Conservation (phyloP, 306 rosid genomes). For the Ochetophila trinervis region DNA sequence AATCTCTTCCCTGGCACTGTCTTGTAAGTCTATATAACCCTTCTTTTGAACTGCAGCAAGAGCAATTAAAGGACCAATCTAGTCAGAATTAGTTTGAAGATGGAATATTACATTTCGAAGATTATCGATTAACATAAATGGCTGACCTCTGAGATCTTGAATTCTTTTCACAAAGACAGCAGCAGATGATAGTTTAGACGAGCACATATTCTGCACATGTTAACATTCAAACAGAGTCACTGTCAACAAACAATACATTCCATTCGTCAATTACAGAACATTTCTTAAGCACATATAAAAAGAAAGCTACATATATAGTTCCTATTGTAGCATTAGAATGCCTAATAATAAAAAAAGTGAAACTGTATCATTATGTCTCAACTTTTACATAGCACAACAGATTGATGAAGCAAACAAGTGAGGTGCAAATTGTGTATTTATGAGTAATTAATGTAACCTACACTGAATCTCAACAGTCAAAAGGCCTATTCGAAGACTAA, state of each 20-base stretch:
- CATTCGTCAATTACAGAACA: background rate
- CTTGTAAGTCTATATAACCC: conserved; percentile 64
- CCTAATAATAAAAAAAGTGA: too few species aligned
- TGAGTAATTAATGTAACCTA: too few species aligned
- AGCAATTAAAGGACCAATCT: conserved; percentile 16
- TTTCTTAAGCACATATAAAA: too few species aligned
- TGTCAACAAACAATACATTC: background rate
- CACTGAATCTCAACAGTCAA: background rate
- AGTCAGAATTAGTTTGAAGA: conserved; percentile 11
- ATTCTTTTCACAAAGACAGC: conserved; percentile 62
- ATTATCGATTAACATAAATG: conserved; percentile 9
- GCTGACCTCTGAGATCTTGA: conserved; percentile 72
- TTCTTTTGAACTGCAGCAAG: conserved; percentile 66
- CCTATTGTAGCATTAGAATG: too few species aligned
- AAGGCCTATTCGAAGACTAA: background rate
- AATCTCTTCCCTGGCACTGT: conserved; percentile 44
- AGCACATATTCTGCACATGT: conserved; percentile 40
- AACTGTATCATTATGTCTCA: too few species aligned
- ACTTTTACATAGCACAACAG: too few species aligned
- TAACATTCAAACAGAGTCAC: conserved; percentile 20
- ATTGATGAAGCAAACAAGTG: too few species aligned
- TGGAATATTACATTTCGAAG: background rate
- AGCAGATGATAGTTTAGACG: conserved; percentile 52
- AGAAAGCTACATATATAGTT: too few species aligned
- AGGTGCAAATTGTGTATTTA: too few species aligned